Percentiles rank a stretch among this genome's conserved stretches.
Evolutionary conservation across 2,329 filamentous ascomycete genomes (phyloP).

Genomic region (Beauveria sp.): DNA sequence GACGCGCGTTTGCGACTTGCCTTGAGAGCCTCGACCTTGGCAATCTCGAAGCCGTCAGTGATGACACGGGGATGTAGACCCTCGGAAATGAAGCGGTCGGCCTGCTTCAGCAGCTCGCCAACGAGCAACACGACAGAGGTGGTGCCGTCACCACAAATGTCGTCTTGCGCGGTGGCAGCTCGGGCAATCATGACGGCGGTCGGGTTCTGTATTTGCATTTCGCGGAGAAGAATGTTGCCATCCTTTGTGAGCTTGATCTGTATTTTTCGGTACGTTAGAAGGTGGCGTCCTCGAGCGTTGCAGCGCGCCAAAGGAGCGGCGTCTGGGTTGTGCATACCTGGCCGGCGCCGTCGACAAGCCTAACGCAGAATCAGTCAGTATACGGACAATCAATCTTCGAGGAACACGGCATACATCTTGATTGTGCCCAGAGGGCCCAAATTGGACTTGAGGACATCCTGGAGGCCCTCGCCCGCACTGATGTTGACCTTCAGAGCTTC

Average conservation of each 20-base stretch:
- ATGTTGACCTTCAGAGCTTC: conserved; percentile 98
- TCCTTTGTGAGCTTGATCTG: conserved; percentile 99
- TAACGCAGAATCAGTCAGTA: conserved; percentile 25
- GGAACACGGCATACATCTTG: conserved; percentile 64
- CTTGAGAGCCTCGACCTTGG: conserved; percentile 86
- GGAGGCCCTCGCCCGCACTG: conserved; percentile 83
- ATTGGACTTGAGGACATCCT: conserved; percentile 95
- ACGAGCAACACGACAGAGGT: conserved; percentile 93
- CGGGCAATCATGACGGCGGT: conserved; percentile 80
- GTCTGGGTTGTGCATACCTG: conserved; percentile 40
- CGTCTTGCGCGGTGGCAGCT: conserved; percentile 93
- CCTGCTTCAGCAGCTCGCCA: conserved; percentile 95
- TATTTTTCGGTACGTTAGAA: conserved; percentile 17
- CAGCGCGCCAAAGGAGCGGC: conserved; percentile 18
- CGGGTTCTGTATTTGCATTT: conserved; percentile 96
- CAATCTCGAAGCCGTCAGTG: conserved; percentile 95
- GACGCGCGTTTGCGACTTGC: conserved; percentile 32
- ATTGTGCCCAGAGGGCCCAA: conserved; percentile 88
- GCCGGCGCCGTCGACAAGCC: conserved; percentile 63
- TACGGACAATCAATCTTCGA: conserved; percentile 3
- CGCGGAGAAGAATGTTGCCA: conserved; percentile 74
- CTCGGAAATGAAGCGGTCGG: conserved; percentile 90
- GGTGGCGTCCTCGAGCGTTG: conserved; percentile 17
- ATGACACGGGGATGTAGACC: conserved; percentile 95
- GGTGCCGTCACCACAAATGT: conserved; percentile 96